Base-by-base conservation (phyloP, 495 filamentous ascomycete genomes). In the Daldinia vernicosa region DNA sequence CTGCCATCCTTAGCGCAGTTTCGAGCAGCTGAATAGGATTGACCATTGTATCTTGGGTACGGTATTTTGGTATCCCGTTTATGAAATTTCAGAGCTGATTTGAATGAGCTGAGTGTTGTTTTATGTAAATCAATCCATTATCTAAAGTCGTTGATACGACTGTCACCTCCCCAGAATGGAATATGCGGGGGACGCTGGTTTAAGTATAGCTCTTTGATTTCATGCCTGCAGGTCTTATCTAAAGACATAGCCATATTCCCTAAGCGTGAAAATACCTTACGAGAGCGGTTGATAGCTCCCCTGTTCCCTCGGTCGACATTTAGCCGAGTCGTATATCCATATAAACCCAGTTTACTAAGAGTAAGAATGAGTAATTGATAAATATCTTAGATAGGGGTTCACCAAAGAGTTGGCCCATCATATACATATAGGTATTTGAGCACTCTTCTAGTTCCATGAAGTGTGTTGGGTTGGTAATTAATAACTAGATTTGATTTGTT, bases 231-330 rank as follows among this genome's bases (percentile, higher is more conserved):
- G 15, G 43, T 22, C 43, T 47, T 47, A 47, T 9, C 40, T 19
- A n/a, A 43, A 11, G 30, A 11, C 9, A 61, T 14, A 35, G 22
- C 39, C 1, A 12, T 32, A 43, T 60, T 28, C 19, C 14, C 24
- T 26, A 47, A 56, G 8, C 8, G 54, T 17, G 54, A 17, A 27
- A 24, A 56, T 26, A 47, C 12, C 1, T 33, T 12, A 37, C 24
- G 3, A 17, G 54, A 45, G 35, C 14, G 26, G 22, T 22, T 32
- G 22, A 14, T 35, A 28, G 7, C 33, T 24, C 24, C 28, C 28
- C 27, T n/a, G n/a, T 19, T 50, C 40, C n/a, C 40, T 67, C 63
- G 52, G 58, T 67, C 27, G 32, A 47, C 45, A 67, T 71, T 71
- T 60, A 71, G 39, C 69, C 63, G 69, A 67, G 9, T 30, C 33